Evolutionary conservation across 176 grass and related monocot species (phyloP).

Genomic region (Rhynchospora tenuis): DNA sequence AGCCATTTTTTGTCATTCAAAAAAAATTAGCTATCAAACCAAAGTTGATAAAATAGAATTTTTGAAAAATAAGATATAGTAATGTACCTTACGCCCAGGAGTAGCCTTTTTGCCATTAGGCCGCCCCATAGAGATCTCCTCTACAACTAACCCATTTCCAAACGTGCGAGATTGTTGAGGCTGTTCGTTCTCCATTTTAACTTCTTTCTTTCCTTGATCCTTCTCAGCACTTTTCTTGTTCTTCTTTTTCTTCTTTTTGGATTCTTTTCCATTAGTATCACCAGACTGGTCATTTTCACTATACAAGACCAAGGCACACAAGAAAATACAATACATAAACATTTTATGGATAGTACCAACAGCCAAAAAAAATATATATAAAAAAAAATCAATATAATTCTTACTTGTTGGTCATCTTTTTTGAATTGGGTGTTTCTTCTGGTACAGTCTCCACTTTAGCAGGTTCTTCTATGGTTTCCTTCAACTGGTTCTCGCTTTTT

Average conservation of each 20-base stretch:
- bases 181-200: conserved; percentile 21
- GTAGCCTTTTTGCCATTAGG: conserved; percentile 77
- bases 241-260: conserved; percentile 52
- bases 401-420: not conserved
- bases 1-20: not conserved
- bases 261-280: not conserved
- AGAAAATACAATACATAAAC: not conserved
- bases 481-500: not conserved
- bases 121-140: conserved; percentile 63
- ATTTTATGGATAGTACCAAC: not conserved
- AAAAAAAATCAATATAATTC: not conserved
- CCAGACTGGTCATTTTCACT: conserved; percentile 14
- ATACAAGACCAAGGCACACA: not conserved
- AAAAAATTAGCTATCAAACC: not conserved
- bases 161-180: conserved; percentile 50
- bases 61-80: not conserved
- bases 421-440: not conserved
- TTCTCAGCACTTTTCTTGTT: conserved; percentile 35
- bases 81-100: conserved; percentile 58
- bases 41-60: not conserved
- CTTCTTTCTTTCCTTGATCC: conserved; percentile 23
- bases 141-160: conserved; percentile 69
- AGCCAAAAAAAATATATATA: not conserved
- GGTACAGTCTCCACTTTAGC: not conserved
- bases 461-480: not conserved